Percentiles rank a stretch among this genome's conserved stretches.
Conservation (phyloP, 176 grass and related monocot genomes). For the Oryza meyeriana region DNA sequence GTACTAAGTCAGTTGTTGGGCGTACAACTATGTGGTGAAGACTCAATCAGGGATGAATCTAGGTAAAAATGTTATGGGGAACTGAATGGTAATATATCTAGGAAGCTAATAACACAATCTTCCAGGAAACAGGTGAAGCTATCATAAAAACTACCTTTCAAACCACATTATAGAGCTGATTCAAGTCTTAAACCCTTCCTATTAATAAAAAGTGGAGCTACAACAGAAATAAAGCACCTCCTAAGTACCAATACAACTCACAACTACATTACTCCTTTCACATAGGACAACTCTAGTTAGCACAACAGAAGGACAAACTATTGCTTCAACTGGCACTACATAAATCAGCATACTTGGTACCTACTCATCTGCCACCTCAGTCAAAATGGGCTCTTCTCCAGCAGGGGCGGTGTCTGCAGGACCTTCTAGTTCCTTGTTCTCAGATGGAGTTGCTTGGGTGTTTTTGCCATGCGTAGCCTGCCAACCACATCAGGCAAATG, state of each 20-base stretch:
- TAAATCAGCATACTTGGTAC: background rate
- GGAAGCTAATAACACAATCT: background rate
- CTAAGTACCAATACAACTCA: background rate
- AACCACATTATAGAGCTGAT: background rate
- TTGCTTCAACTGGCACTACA: background rate
- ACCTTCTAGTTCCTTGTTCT: conserved; percentile 25
- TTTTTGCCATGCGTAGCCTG: conserved; percentile 51
- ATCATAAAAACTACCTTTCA: background rate
- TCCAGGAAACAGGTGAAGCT: background rate
- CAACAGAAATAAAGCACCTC: background rate
- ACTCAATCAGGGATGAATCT: background rate
- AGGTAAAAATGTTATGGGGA: background rate
- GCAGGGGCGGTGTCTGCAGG: background rate
- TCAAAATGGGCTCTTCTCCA: conserved; percentile 1
- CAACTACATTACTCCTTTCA: background rate
- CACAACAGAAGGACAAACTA: background rate
- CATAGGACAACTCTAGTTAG: background rate
- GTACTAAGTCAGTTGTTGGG: background rate
- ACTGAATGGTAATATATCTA: too few species aligned
- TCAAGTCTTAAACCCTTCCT: background rate
- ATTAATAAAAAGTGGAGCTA: background rate
- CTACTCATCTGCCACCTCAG: conserved; percentile 28
- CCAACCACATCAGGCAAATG: background rate
- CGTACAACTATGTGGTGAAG: background rate
- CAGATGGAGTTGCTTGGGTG: background rate